A percentile compares a stretch with the other conserved stretches of the same genome.
These are phyloP conservation scores for Articulospora tetracladia DNA, from an alignment of 495 filamentous ascomycete species.

Conservation along the genomic window DNA sequence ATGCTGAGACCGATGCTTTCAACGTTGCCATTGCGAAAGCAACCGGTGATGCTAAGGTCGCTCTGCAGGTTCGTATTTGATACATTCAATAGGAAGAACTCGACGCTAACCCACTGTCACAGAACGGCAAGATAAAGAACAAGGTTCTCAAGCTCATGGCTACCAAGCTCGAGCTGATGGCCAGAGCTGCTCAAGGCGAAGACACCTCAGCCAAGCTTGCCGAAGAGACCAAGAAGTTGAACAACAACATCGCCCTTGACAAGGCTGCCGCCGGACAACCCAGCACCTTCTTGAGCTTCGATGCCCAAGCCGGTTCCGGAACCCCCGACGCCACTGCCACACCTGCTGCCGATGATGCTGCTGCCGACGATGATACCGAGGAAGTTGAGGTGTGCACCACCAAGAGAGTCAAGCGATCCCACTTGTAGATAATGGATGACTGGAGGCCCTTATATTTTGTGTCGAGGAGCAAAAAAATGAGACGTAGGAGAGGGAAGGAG, in stretches of 20 bases:
- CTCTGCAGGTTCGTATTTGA: background rate
- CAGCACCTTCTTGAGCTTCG: background rate
- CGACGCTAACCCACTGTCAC: background rate
- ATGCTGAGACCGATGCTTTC: constrained; percentile 1
- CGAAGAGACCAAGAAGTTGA: constrained; percentile 1
- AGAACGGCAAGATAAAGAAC: constrained; percentile 6
- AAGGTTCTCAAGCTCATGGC: background rate
- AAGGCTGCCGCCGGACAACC: background rate
- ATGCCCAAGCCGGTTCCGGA: background rate
- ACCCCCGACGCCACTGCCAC: background rate
- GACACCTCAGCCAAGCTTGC: background rate
- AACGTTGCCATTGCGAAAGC: background rate
- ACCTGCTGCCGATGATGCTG: background rate
- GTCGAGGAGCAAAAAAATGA: too few relatives aligned
- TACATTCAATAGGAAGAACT: background rate
- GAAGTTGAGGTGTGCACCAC: background rate
- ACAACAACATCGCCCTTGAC: constrained; percentile 1
- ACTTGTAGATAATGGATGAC: background rate
- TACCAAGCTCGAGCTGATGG: background rate
- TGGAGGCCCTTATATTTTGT: background rate
- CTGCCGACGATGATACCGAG: background rate
- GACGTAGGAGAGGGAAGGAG: background rate
- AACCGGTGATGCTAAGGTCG: background rate
- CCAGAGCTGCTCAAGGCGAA: background rate
- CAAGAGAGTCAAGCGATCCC: background rate